Percentiles rank a stretch among this genome's conserved stretches.
phyloP scores from a whole-genome alignment of 805 yeast genomes.

The Suhomyces emberorum region DNA sequence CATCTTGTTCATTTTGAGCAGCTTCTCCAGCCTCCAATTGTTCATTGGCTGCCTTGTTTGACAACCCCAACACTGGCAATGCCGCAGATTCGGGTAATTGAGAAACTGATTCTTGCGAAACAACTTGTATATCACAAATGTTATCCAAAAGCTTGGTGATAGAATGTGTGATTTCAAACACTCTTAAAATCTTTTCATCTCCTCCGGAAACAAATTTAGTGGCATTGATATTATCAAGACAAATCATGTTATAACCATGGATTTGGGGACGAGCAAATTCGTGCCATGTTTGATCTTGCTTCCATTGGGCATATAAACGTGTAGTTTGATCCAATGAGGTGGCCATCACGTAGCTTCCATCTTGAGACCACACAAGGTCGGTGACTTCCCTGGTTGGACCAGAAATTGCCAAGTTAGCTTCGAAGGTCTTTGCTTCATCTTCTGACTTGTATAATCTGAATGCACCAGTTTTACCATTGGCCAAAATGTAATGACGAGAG shows the following conservation, averaged over 20 bases:
- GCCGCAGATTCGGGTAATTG: slow-evolving; percentile 78
- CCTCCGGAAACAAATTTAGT: slow-evolving; percentile 86
- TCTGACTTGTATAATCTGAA: slow-evolving; percentile 70
- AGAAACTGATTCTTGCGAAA: slow-evolving; percentile 18
- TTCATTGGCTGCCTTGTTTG: slow-evolving; percentile 76
- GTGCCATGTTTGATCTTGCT: slow-evolving; percentile 55
- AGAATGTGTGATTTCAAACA: slow-evolving; percentile 82
- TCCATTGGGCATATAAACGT: slow-evolving; percentile 71
- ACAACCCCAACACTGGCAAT: slow-evolving; percentile 88
- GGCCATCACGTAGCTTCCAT: slow-evolving; percentile 63
- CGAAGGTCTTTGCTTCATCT: slow-evolving; percentile 33
- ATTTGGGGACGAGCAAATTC: slow-evolving; percentile 97
- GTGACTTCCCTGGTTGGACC: slow-evolving; percentile 77
- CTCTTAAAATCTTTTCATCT: slow-evolving; percentile 88
- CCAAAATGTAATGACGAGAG: slow-evolving; percentile 48
- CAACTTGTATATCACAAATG: slow-evolving; percentile 45
- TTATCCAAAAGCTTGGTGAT: slow-evolving; percentile 60
- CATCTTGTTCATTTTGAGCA: slow-evolving; percentile 38
- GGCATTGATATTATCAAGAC: slow-evolving; percentile 58
- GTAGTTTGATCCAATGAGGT: slow-evolving; percentile 95
- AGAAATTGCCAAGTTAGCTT: slow-evolving; percentile 55
- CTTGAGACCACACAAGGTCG: slow-evolving; percentile 70
- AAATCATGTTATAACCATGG: slow-evolving; percentile 95
- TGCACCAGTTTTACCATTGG: slow-evolving; percentile 91
- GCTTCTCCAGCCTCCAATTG: slow-evolving; percentile 41